Percentiles rank a stretch among this genome's conserved stretches.
phyloP scores from a whole-genome alignment of 2,329 filamentous ascomycete genomes.

The Paraphaeosphaeria sporulosa region DNA sequence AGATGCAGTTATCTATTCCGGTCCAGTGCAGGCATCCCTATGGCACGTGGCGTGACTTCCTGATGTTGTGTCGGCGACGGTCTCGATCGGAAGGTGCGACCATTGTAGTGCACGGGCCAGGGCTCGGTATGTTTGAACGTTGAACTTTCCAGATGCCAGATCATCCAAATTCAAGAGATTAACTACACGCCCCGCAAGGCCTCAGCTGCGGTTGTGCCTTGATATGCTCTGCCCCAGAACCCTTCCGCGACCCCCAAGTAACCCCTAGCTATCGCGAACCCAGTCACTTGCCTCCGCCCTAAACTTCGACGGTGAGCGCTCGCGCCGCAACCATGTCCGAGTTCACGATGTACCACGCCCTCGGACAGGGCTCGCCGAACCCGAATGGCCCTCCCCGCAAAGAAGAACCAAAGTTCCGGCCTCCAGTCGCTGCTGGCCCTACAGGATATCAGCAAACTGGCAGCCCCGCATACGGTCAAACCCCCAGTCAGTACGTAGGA shows the following conservation, averaged over 20 bases:
- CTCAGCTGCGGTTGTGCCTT: conserved; percentile 22
- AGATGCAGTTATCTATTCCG: neutral
- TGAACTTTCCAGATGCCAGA: too few species aligned
- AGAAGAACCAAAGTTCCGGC: conserved; percentile 46
- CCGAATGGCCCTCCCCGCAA: conserved; percentile 33
- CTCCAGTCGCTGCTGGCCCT: conserved; percentile 54
- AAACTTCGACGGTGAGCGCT: conserved; percentile 23
- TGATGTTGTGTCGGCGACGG: neutral
- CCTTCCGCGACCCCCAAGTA: conserved; percentile 20
- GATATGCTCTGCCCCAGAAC: conserved; percentile 31
- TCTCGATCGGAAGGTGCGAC: conserved; percentile 11
- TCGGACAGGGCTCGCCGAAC: conserved; percentile 39
- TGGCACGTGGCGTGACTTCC: conserved; percentile 8
- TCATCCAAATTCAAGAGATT: conserved; percentile 36
- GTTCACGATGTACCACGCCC: conserved; percentile 47
- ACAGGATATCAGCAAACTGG: conserved; percentile 54
- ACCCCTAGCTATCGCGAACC: conserved; percentile 25
- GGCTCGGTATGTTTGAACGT: too few species aligned
- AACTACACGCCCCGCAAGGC: conserved; percentile 19
- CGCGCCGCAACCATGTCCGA: conserved; percentile 47
- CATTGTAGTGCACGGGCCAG: conserved; percentile 21
- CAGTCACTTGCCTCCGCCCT: conserved; percentile 19
- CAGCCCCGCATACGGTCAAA: conserved; percentile 36
- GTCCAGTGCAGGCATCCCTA: neutral
- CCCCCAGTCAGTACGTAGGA: conserved; percentile 42